Base-by-base conservation (phyloP, 352 stramenopile species). In the Phytopythium kandeliae region DNA sequence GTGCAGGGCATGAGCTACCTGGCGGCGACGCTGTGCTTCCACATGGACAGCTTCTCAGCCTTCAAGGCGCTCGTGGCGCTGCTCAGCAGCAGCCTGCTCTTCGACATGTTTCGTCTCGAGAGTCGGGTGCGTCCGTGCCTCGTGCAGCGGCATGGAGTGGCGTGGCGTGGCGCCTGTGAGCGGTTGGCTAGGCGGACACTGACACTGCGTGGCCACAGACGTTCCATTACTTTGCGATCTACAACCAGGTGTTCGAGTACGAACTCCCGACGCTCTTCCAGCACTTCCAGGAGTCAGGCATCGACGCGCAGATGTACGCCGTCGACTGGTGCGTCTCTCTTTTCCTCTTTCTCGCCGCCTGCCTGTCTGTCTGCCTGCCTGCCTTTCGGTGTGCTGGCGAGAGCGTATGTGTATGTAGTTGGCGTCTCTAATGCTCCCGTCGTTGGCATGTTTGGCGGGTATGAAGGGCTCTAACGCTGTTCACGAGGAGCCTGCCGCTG, bases 1-100 rank as follows among this genome's bases (percentile, higher is more conserved):
- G 81, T 94, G 12, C 84, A 94, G 57, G 84, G 84, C 30, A 94
- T 94, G 84, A 92, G 81, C 59, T 94, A 94, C 41, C 62, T 94
- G n/a, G 84, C 84, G 5, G 84, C 84, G 10, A 72, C 78, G 7
- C 43, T 94, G 37, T 94, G 84, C 55, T 86, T 94, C 45, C 84
- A 94, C 60, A 89, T 94, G 78, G 84, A 94, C 56, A 91, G 76
- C 62, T 94, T 92, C 50, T 81, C 79, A 45, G 84, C 84, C 36
- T 94, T 94, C 61, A 91, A 91, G 60, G 81, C 81, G 17, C 62
- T 94, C 46, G 81, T 85, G 25, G 75, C 78, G 28, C 64, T 94
- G 36, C 83, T 94, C 67, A 92, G 81, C 55, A 89, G 79, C 41
- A 90, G 74, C 34, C 52, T 92, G 21, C 63, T 94, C n/a, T 94